Percentiles rank a stretch among this genome's conserved stretches.
Evolutionary conservation across 1,139 yeast species (phyloP).

Genomic region (Nakaseomyces glabratus): DNA sequence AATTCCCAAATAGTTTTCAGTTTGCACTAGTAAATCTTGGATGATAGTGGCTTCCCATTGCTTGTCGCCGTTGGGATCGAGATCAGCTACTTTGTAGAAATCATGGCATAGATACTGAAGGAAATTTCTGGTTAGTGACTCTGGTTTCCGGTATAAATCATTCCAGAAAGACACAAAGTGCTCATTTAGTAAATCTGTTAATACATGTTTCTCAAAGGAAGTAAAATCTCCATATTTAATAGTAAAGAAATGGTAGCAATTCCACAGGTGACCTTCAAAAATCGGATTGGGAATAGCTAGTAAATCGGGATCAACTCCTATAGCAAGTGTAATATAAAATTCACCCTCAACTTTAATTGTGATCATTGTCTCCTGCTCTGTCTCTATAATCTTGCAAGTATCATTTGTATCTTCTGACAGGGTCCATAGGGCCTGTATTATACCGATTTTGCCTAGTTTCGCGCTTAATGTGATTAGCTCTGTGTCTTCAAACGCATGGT

Average conservation of each 20-base stretch:
- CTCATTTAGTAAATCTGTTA: conserved; percentile 26
- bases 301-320: conserved; percentile 10
- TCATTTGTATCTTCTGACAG: conserved; percentile 18
- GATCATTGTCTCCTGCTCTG: conserved; percentile 24
- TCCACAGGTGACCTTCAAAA: conserved; percentile 21
- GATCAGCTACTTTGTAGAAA: conserved; percentile 21
- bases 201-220: conserved; percentile 10
- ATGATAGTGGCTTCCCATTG: conserved; percentile 27
- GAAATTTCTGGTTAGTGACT: conserved; percentile 18
- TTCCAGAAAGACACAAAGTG: conserved; percentile 27
- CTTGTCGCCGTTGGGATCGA: conserved; percentile 10
- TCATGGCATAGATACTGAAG: conserved; percentile 19
- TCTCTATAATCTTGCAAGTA: conserved; percentile 22
- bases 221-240: conserved; percentile 21
- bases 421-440: conserved; percentile 33
- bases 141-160: conserved; percentile 23
- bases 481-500: conserved; percentile 22
- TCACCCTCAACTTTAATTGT: conserved; percentile 23
- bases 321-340: conserved; percentile 18
- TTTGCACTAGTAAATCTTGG: conserved; percentile 22
- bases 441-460: conserved; percentile 32
- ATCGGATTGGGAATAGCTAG: conserved; percentile 3
- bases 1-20: conserved; percentile 25
- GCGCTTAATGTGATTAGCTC: conserved; percentile 23
- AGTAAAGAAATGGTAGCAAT: conserved; percentile 23